Base-by-base conservation (phyloP, 495 filamentous ascomycete genomes). In the Talaromyces borbonicus region DNA sequence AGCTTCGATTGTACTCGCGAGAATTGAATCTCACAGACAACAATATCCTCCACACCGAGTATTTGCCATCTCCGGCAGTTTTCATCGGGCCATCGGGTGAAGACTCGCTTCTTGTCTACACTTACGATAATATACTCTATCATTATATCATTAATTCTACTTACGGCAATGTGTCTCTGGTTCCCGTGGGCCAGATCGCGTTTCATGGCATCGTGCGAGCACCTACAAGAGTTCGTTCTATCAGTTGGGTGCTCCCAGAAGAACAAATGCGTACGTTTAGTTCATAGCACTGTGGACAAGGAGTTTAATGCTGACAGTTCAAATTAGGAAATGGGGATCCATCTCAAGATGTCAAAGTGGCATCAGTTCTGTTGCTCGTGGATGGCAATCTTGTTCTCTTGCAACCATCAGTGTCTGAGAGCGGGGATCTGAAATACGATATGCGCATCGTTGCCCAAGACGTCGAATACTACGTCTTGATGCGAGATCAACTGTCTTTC, bases 391-490 rank as follows among this genome's bases (percentile, higher is more conserved):
- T 99, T 15, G 93, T 97, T 15, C 71, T 97, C 12, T 71, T 99
- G 22, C 87, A 94, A 50, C 92, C 93, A 3, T 87, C 84, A 2
- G 70, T 81, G 5, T 83, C 78, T 33, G 81, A 84, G 29, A 76
- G 78, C 15, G 84, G 84, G 1, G 83, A 83, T 49, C 67, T 94
- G 31, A 95, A 95, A 68, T 99, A 97, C 57, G 92, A 99, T 55
- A 97, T 99, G 93, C 84, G 88, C 9, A 81, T 97, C 25, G 80
- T 99, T 54, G 87, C 90, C 5, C 85, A 94, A 50, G 90, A 90
- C 54, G 89, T 97, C 15, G 93, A 99, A 55, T 96, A 90, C 56
- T 97, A 93, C 57, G 76, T 80, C 37, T 74, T 93, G 53, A 90
- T 93, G 81, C 81, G 88, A 43, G 93, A 99, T 53, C 85, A 90